Conservation (phyloP, 1,284 basidiomycete genomes). For the Violaceomyces palustris region DNA sequence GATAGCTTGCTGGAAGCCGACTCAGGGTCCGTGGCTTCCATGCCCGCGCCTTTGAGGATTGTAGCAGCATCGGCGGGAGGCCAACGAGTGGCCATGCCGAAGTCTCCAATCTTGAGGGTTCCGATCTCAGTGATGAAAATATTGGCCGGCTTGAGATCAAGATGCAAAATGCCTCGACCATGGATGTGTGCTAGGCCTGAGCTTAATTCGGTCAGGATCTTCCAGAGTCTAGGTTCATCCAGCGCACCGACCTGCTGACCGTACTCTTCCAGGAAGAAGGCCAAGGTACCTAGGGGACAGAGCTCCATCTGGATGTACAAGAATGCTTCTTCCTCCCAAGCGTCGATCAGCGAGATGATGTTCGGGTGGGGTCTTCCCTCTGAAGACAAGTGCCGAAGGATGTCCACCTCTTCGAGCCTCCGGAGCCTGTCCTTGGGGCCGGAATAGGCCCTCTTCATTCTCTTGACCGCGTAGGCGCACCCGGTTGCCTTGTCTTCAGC, state of each 20-base stretch:
- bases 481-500: conserved; percentile 67
- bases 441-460: conserved; percentile 79
- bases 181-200: conserved; percentile 79
- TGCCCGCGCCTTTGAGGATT: conserved; percentile 38
- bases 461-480: conserved; percentile 82
- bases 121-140: conserved; percentile 86
- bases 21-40: conserved; percentile 13
- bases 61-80: conserved; percentile 36
- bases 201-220: conserved; percentile 84
- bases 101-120: conserved; percentile 94
- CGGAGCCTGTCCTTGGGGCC: conserved; percentile 79
- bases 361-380: conserved; percentile 24
- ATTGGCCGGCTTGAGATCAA: conserved; percentile 97
- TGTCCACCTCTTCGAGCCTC: conserved; percentile 89
- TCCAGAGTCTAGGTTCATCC: conserved; percentile 94
- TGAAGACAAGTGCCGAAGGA: conserved; percentile 71
- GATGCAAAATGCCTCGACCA: conserved; percentile 78
- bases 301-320: conserved; percentile 92
- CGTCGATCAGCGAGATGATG: conserved; percentile 84
- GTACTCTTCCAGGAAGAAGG: conserved; percentile 87
- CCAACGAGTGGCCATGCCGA: conserved; percentile 62
- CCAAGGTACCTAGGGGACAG: conserved; percentile 85
- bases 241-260: conserved; percentile 73
- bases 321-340: conserved; percentile 90
- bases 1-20: neutral